A percentile compares a stretch with the other conserved stretches of the same genome.
Evolutionary conservation across 257 asterid species (phyloP).

Genomic region (Linderniella brevidens): DNA sequence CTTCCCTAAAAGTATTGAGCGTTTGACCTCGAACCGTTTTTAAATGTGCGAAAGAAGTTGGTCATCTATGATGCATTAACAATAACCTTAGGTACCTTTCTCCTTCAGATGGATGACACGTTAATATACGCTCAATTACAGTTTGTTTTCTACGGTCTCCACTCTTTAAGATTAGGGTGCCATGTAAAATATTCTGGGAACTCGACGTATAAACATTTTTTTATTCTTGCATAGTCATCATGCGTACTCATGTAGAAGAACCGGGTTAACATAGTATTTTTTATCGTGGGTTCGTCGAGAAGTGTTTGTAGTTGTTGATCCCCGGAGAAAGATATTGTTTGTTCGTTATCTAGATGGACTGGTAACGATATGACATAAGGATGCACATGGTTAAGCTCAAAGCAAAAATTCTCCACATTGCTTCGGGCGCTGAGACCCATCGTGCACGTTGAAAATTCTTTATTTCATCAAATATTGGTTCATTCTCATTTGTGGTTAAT

Average conservation of each 20-base stretch:
- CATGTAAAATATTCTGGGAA: neutral
- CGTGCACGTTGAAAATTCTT: neutral
- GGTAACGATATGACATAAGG: neutral
- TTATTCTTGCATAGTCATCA: neutral
- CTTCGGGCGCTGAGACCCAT: neutral
- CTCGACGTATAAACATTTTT: neutral
- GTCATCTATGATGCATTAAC: too few species aligned
- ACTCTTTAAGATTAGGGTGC: neutral
- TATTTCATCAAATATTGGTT: neutral
- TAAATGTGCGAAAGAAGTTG: too few species aligned
- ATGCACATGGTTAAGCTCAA: neutral
- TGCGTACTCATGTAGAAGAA: neutral
- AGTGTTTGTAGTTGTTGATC: too few species aligned
- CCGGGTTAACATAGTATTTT: neutral
- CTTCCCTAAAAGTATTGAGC: too few species aligned
- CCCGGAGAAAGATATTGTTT: neutral
- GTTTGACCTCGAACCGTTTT: too few species aligned
- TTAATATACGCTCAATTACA: neutral
- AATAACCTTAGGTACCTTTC: too few species aligned
- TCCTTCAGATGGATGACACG: too few species aligned
- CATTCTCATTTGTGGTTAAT: neutral
- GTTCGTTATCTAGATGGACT: neutral
- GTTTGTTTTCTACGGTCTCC: neutral
- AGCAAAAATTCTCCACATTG: too few species aligned
- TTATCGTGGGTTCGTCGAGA: too few species aligned